Percentiles rank a stretch among this genome's conserved stretches.
These are phyloP conservation scores for Candida ulmi DNA, from an alignment of 805 yeast species.

Conservation along the genomic window DNA sequence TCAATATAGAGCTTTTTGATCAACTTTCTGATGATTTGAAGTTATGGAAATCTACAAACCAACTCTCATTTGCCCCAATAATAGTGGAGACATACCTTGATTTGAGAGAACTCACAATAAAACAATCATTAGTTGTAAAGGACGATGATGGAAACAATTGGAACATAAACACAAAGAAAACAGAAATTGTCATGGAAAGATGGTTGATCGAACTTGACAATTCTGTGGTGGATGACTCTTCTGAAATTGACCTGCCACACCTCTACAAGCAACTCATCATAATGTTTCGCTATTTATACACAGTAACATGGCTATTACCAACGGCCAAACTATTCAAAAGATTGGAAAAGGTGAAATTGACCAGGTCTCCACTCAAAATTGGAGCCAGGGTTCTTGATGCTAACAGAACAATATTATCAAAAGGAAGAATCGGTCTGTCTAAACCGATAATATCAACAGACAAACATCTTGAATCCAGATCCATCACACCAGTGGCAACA, in stretches of 20 bases:
- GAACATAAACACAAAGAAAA: constrained; percentile 57
- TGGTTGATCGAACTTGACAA: constrained; percentile 85
- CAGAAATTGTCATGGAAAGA: constrained; percentile 88
- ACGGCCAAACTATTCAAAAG: constrained; percentile 51
- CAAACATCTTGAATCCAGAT: constrained; percentile 55
- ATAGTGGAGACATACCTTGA: constrained; percentile 82
- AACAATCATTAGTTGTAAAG: constrained; percentile 52
- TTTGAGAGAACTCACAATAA: constrained; percentile 47
- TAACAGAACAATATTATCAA: constrained; percentile 67
- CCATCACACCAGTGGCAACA: constrained; percentile 67
- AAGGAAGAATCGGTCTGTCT: constrained; percentile 81
- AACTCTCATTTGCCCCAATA: constrained; percentile 62
- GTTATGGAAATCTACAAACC: constrained; percentile 47
- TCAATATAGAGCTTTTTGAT: constrained; percentile 43
- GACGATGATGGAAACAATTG: constrained; percentile 51
- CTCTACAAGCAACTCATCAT: constrained; percentile 72
- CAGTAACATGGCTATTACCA: constrained; percentile 66
- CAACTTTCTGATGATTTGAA: constrained; percentile 48
- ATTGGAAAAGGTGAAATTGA: constrained; percentile 32
- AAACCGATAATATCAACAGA: constrained; percentile 45
- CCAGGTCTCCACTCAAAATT: constrained; percentile 37
- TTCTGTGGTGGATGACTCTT: constrained; percentile 26
- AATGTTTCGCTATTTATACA: constrained; percentile 67
- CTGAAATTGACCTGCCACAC: constrained; percentile 50
- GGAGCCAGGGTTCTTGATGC: constrained; percentile 71